phyloP scores from a whole-genome alignment of 495 filamentous ascomycete species.

The Penicillium paradoxum region DNA sequence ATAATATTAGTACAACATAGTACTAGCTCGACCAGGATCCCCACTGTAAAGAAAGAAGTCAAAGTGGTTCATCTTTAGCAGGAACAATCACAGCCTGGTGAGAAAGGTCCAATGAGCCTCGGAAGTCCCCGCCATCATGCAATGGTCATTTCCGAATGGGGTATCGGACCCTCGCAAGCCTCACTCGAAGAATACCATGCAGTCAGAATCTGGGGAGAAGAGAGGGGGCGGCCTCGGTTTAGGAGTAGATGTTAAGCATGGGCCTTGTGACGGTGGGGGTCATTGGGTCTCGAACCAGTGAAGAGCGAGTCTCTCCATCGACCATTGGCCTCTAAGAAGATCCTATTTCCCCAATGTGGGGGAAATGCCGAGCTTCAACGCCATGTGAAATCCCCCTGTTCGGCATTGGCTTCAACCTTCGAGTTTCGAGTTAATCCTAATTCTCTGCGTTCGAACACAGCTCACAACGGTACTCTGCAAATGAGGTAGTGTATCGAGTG shows the following conservation, averaged over 20 bases:
- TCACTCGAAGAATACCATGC: too few relatives aligned
- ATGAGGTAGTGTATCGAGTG: too few relatives aligned
- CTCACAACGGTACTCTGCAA: too few relatives aligned
- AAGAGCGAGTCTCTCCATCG: neutral
- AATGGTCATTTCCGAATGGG: neutral
- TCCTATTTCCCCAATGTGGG: neutral
- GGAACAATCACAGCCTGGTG: neutral
- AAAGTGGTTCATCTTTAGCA: neutral
- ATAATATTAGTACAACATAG: neutral
- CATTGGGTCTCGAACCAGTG: neutral
- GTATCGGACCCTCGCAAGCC: neutral
- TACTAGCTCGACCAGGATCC: neutral
- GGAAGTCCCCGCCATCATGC: neutral
- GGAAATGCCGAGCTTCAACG: slow-evolving; percentile 15
- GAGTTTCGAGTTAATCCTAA: too few relatives aligned
- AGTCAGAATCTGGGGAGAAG: neutral
- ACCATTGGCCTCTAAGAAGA: neutral
- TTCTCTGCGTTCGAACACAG: too few relatives aligned
- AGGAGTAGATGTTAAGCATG: neutral
- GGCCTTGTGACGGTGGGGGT: neutral
- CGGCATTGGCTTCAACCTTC: too few relatives aligned
- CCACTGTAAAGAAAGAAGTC: neutral
- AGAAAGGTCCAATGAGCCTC: neutral
- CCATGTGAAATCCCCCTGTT: slow-evolving; percentile 17
- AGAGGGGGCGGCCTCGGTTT: slow-evolving; percentile 10